These are phyloP conservation scores for Podospora pseudopauciseta DNA, from an alignment of 495 filamentous ascomycete genomes.

Conservation along the genomic window DNA sequence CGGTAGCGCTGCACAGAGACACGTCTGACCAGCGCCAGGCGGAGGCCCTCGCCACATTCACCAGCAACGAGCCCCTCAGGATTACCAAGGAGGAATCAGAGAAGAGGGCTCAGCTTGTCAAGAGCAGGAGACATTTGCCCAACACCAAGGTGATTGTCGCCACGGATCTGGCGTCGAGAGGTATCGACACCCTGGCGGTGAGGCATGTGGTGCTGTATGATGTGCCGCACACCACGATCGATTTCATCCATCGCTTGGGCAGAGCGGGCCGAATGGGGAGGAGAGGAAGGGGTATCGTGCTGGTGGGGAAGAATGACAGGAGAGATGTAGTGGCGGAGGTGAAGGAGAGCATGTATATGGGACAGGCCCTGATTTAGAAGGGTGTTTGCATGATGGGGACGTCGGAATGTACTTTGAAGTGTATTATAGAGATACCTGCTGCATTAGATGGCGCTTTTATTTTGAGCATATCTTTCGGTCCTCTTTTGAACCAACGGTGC, in stretches of 20 bases:
- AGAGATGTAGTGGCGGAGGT: conserved; percentile 90
- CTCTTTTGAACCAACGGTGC: no score
- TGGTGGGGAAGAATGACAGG: conserved; percentile 85
- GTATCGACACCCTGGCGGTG: conserved; percentile 92
- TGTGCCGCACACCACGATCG: conserved; percentile 91
- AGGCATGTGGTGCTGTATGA: conserved; percentile 89
- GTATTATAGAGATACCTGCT: not conserved
- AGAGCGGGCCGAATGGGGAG: conserved; percentile 89
- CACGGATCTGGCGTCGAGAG: conserved; percentile 86
- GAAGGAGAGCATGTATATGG: conserved; percentile 89
- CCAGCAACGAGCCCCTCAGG: conserved; percentile 47
- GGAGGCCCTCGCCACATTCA: conserved; percentile 75
- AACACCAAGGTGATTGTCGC: conserved; percentile 90
- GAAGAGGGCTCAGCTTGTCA: conserved; percentile 12
- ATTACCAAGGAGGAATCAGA: conserved; percentile 24
- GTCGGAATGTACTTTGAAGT: not conserved
- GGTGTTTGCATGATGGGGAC: not conserved
- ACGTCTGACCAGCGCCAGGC: conserved; percentile 66
- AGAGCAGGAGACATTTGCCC: conserved; percentile 35
- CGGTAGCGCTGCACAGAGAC: conserved; percentile 76
- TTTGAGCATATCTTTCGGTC: not conserved
- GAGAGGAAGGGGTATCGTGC: conserved; percentile 80
- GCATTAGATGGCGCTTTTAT: not conserved
- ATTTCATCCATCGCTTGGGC: conserved; percentile 94
- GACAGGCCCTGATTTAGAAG: conserved; percentile 72